A percentile compares a stretch with the other conserved stretches of the same genome.
Conservation (phyloP, 495 filamentous ascomycete species). For the Penicillium taxi region DNA sequence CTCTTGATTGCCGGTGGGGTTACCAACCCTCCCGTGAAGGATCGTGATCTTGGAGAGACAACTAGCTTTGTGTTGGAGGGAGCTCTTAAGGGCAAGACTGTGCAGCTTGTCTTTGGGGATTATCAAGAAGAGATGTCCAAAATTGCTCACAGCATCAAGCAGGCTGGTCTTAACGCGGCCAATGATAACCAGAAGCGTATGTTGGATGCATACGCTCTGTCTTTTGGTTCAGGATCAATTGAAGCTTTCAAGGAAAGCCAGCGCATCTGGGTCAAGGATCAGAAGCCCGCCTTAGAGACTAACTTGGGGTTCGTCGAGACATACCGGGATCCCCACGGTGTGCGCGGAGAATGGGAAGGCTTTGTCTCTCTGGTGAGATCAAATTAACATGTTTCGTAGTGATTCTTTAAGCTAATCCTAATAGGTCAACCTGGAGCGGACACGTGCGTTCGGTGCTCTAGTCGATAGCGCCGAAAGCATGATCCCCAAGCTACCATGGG, state of each 20-base stretch:
- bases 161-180: constrained; percentile 66
- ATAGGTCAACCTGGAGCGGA: constrained; percentile 74
- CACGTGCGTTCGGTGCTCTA: constrained; percentile 77
- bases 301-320: constrained; percentile 97
- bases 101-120: constrained; percentile 79
- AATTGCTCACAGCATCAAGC: constrained; percentile 60
- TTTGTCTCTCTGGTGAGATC: constrained; percentile 63
- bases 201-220: constrained; percentile 73
- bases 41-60: constrained; percentile 62
- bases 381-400: neutral
- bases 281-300: constrained; percentile 78
- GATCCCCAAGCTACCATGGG: constrained; percentile 86
- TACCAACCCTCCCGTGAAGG: constrained; percentile 45
- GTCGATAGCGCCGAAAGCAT: constrained; percentile 72
- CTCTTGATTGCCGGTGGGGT: constrained; percentile 75
- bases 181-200: constrained; percentile 83
- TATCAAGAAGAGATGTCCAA: constrained; percentile 71
- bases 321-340: constrained; percentile 86
- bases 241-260: constrained; percentile 86
- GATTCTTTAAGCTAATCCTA: constrained; percentile 20
- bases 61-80: constrained; percentile 57
- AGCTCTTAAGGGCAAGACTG: constrained; percentile 56
- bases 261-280: constrained; percentile 85
- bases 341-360: constrained; percentile 95
- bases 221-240: constrained; percentile 78